Evolutionary conservation across 2,329 filamentous ascomycete genomes (phyloP).

Genomic region (Verticillium dahliae): DNA sequence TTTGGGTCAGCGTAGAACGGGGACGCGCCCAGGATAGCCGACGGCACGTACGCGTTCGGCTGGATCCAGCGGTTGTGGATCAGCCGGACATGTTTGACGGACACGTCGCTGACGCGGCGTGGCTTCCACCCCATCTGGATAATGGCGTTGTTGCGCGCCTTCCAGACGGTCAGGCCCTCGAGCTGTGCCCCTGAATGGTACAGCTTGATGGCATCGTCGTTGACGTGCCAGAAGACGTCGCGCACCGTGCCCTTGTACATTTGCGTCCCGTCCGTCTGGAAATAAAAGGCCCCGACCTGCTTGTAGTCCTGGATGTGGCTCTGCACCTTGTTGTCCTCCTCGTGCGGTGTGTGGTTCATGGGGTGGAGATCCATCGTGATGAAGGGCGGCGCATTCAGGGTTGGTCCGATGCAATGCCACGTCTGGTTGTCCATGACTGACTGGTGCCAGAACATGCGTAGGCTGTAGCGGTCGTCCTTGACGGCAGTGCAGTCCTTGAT

Average conservation of each 20-base stretch:
- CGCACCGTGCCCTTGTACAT: conserved; percentile 23
- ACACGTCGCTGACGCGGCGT: conserved; percentile 18
- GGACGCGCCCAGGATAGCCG: conserved; percentile 16
- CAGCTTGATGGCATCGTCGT: conserved; percentile 27
- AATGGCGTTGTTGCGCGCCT: conserved; percentile 22
- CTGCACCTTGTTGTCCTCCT: conserved; percentile 6
- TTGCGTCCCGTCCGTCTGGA: conserved; percentile 27
- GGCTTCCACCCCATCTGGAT: conserved; percentile 27
- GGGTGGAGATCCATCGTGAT: conserved; percentile 26
- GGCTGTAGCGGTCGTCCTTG: conserved; percentile 18
- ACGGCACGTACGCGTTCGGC: conserved; percentile 13
- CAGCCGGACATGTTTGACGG: conserved; percentile 17
- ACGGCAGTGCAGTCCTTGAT: conserved; percentile 18
- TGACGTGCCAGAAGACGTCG: conserved; percentile 27
- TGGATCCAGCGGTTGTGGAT: conserved; percentile 17
- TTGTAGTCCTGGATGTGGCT: conserved; percentile 25
- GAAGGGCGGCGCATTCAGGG: conserved; percentile 25
- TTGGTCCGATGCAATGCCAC: conserved; percentile 18
- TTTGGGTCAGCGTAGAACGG: conserved; percentile 13
- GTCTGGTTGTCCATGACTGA: conserved; percentile 14
- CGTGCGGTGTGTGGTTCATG: conserved; percentile 8
- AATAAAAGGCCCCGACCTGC: conserved; percentile 29
- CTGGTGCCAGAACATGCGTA: conserved; percentile 23
- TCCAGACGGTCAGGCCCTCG: conserved; percentile 20
- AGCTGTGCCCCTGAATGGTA: conserved; percentile 22